These are phyloP conservation scores for Colletotrichum tropicicola DNA, from an alignment of 2,329 filamentous ascomycete genomes.

Conservation along the genomic window DNA sequence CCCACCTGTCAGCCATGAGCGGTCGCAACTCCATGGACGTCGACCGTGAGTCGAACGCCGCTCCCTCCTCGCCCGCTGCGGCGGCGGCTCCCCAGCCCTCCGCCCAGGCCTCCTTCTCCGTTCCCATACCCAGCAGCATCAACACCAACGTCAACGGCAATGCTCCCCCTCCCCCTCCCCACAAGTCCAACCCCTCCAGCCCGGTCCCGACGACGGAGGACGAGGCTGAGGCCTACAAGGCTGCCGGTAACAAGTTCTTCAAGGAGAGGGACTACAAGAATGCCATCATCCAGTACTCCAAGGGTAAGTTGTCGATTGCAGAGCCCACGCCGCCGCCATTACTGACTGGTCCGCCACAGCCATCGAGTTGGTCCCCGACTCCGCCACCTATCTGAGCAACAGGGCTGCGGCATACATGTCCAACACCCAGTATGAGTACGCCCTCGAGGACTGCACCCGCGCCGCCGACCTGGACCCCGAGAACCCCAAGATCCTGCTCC, in stretches of 20 bases:
- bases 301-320: conserved; percentile 68
- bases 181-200: conserved; percentile 71
- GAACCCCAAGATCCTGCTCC: conserved; percentile 88
- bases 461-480: conserved; percentile 85
- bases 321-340: neutral
- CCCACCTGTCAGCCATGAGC: conserved; percentile 67
- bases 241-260: conserved; percentile 94
- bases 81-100: conserved; percentile 47
- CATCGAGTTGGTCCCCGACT: conserved; percentile 85
- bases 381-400: conserved; percentile 92
- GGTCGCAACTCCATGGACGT: conserved; percentile 78
- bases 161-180: conserved; percentile 76
- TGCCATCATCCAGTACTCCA: conserved; percentile 93
- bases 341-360: conserved; percentile 61
- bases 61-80: conserved; percentile 62
- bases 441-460: conserved; percentile 85
- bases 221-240: conserved; percentile 92
- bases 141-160: conserved; percentile 55
- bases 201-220: conserved; percentile 66
- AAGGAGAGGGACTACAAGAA: conserved; percentile 90
- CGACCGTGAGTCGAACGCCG: conserved; percentile 69
- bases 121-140: conserved; percentile 60
- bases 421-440: conserved; percentile 79
- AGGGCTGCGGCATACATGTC: conserved; percentile 95
- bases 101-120: conserved; percentile 56